Base-by-base conservation (phyloP, 2,329 filamentous ascomycete genomes). In the Colletotrichum sp. region DNA sequence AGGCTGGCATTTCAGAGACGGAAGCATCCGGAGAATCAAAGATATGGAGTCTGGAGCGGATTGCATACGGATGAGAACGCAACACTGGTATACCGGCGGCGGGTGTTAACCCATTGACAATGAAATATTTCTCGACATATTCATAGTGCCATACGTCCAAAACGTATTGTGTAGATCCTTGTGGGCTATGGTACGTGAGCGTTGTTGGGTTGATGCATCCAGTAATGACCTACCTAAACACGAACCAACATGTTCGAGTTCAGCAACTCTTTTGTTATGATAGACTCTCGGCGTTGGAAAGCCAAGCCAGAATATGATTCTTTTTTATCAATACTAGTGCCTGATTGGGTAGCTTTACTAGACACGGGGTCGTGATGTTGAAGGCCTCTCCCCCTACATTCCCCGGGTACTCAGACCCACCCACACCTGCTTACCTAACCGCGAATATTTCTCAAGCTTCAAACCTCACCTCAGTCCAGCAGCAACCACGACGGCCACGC, bases 401-500 rank as follows among this genome's bases (percentile, higher is more conserved):
- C 26, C 24, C 39, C 66, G 63, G 30, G 8, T 15, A 36, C 63
- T 44, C 70, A 21, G 44, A 21, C 44, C 44, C 44, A 52, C 44
- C n/a, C 44, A 21, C 44, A 52, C 44, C n/a, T 52, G 64, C 70
- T 76, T 76, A 76, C 70, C 64, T 76, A 76, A 76, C 57, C 69
- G 68, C 57, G 70, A 59, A 73, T 18, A 64, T 76, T 76, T 76
- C 64, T 73, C 59, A 13, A 73, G 64, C 70, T 73, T 28, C 30
- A 68, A 13, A 62, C 44, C 28, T 44, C 44, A 64, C 15, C 62
- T 67, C 52, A 68, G 16, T 21, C 32, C 13, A 66, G 16, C 24
- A 15, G n/a, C 24, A n/a, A 60, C n/a, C 59, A 65, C 18, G 64
- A 68, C 28, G 44, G 52, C 68, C 39, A 65, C 44, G 44, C 24